Evolutionary conservation across 305 asterid species (phyloP), one percentile per base, ranked within the genome.

Genomic region (Petunia hybrid): DNA sequence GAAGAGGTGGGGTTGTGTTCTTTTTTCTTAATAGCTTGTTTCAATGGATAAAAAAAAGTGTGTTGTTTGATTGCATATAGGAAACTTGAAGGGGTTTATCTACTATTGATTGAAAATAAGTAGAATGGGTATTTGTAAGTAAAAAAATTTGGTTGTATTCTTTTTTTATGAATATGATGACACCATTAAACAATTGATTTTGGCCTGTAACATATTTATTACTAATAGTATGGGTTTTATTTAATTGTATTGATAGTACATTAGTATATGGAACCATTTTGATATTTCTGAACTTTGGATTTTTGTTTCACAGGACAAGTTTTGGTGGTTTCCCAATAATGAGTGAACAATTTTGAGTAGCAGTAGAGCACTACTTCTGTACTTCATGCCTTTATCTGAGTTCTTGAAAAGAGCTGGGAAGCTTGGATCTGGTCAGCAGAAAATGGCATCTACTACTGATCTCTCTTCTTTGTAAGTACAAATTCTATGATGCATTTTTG

Each of bases 301-400:
- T 73, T 42, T 51, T 73, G 78, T 7, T 13, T 40, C 46, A 63
- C 10, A 13, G 62, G 74, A 73, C 78, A 35, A 73, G 45, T 41
- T 66, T n/a, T 63, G 40, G 5, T 80, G 68, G 60, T 8, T 10
- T 78, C 85, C 45, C 8, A 43, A 46, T 65, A 80, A 74, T 76
- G 65, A 63, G 80, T 82, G 53, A 74, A 74, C 82, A 81, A 57
- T 80, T 78, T 81, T 83, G 78, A 78, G 81, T 81, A 61, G 69
- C 73, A 64, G 46, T 74, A 22, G 31, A 22, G 31, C 73, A 80
- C 48, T 36, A 56, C 77, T n/a, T 60, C 51, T 79, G 80, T 85
- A 65, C 85, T 79, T 70, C 87, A 92, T 96, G 97, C 97, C 99
- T 80, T 92, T 94, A 66, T 90, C 91, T 4, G 98, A 96, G 91